Percentiles rank a stretch among this genome's conserved stretches.
Conservation (phyloP, 1,284 basidiomycete species). For the Stygiomarasmius scandens region DNA sequence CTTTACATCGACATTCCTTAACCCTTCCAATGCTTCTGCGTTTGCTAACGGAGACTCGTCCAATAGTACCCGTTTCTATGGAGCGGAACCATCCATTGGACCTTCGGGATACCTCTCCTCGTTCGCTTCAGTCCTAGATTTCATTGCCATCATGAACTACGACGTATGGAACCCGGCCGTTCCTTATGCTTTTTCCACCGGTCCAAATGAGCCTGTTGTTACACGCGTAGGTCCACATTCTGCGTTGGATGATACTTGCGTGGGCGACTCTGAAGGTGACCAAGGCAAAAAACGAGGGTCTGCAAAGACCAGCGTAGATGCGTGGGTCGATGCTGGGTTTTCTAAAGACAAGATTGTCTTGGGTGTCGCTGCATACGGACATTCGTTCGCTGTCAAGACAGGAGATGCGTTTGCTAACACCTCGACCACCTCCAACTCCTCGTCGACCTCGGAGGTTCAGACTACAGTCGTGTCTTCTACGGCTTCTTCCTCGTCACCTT, state of each 20-base stretch:
- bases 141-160: slow-evolving; percentile 14
- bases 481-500: not conserved
- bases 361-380: slow-evolving; percentile 4
- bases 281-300: slow-evolving; percentile 32
- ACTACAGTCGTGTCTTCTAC: not conserved
- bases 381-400: not conserved
- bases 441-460: too few species aligned
- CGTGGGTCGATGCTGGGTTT: not conserved
- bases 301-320: not conserved
- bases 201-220: not conserved
- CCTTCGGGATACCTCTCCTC: not conserved
- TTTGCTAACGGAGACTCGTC: slow-evolving; percentile 2
- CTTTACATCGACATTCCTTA: not conserved
- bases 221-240: slow-evolving; percentile 28
- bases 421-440: too few species aligned
- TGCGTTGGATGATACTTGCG: slow-evolving; percentile 71
- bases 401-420: not conserved
- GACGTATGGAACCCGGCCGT: slow-evolving; percentile 1
- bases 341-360: slow-evolving; percentile 1
- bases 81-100: slow-evolving; percentile 26
- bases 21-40: not conserved
- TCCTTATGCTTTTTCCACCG: not conserved
- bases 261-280: slow-evolving; percentile 33
- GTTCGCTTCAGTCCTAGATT: slow-evolving; percentile 25
- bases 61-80: not conserved